phyloP scores from a whole-genome alignment of 495 filamentous ascomycete species.

The Penicillium argentinense region DNA sequence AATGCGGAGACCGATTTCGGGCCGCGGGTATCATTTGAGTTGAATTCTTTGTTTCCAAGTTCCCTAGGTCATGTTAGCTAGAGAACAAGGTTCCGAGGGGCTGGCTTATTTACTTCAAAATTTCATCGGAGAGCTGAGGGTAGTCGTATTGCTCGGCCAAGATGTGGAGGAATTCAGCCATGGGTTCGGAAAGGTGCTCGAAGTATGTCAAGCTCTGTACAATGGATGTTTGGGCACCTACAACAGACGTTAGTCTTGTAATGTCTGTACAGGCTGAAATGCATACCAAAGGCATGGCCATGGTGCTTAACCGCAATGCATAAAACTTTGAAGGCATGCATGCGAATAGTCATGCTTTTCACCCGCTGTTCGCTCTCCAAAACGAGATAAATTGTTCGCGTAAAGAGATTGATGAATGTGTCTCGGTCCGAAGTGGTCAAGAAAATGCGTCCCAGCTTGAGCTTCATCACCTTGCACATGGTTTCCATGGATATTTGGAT shows the following conservation, averaged over 20 bases:
- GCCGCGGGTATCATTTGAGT: slow-evolving; percentile 89
- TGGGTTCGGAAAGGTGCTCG: slow-evolving; percentile 95
- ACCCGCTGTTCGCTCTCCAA: slow-evolving; percentile 92
- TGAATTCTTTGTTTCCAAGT: slow-evolving; percentile 96
- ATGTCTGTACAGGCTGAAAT: neutral
- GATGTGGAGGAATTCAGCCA: slow-evolving; percentile 98
- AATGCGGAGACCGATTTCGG: slow-evolving; percentile 99
- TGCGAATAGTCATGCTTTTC: slow-evolving; percentile 85
- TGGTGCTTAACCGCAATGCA: slow-evolving; percentile 98
- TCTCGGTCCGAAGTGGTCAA: slow-evolving; percentile 95
- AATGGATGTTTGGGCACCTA: slow-evolving; percentile 95
- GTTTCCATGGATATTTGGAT: slow-evolving; percentile 83
- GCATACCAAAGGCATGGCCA: slow-evolving; percentile 89
- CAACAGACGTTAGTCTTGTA: slow-evolving; percentile 14
- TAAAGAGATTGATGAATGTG: slow-evolving; percentile 90
- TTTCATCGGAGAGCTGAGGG: slow-evolving; percentile 90
- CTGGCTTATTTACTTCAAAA: slow-evolving; percentile 55
- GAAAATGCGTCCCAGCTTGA: slow-evolving; percentile 91
- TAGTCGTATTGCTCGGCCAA: slow-evolving; percentile 97
- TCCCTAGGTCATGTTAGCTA: slow-evolving; percentile 56
- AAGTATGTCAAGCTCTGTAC: slow-evolving; percentile 98
- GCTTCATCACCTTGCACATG: slow-evolving; percentile 93
- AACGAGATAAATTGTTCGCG: slow-evolving; percentile 88
- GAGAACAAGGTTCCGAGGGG: neutral
- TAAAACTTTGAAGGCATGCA: slow-evolving; percentile 96